Percentiles rank a stretch among this genome's conserved stretches.
Conservation (phyloP, 1,139 yeast genomes). For the Chernovozyma aurita region DNA sequence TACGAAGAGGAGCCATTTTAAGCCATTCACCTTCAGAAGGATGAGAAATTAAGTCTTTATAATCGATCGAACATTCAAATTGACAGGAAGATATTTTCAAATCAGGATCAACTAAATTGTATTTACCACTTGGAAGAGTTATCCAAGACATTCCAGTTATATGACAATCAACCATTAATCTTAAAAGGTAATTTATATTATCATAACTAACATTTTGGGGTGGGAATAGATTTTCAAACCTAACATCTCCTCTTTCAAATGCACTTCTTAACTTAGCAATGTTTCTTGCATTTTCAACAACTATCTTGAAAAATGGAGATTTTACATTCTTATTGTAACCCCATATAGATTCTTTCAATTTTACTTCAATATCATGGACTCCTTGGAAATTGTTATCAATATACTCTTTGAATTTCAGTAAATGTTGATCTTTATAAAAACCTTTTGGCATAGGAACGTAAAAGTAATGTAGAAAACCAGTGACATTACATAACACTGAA, state of each 20-base stretch:
- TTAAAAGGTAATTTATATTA: conserved; percentile 76
- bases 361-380: conserved; percentile 59
- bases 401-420: conserved; percentile 44
- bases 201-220: conserved; percentile 72
- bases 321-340: conserved; percentile 80
- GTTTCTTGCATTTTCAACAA: conserved; percentile 58
- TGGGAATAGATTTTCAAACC: conserved; percentile 57
- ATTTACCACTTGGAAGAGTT: conserved; percentile 75
- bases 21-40: conserved; percentile 93
- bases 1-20: conserved; percentile 88
- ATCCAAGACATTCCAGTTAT: conserved; percentile 98
- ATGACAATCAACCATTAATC: conserved; percentile 89
- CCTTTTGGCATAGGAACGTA: conserved; percentile 90
- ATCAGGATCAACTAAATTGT: conserved; percentile 36
- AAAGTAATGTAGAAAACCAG: conserved; percentile 85
- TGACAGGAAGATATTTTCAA: conserved; percentile 71
- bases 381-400: conserved; percentile 52
- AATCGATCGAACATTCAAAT: conserved; percentile 70
- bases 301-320: conserved; percentile 75
- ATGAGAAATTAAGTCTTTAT: conserved; percentile 68
- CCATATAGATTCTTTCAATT: conserved; percentile 83
- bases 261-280: conserved; percentile 67
- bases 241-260: conserved; percentile 82
- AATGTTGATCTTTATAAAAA: conserved; percentile 52
- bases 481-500: conserved; percentile 84